Evolutionary conservation across 352 stramenopile species (phyloP).

Genomic region (Phytopythium ostracodes): DNA sequence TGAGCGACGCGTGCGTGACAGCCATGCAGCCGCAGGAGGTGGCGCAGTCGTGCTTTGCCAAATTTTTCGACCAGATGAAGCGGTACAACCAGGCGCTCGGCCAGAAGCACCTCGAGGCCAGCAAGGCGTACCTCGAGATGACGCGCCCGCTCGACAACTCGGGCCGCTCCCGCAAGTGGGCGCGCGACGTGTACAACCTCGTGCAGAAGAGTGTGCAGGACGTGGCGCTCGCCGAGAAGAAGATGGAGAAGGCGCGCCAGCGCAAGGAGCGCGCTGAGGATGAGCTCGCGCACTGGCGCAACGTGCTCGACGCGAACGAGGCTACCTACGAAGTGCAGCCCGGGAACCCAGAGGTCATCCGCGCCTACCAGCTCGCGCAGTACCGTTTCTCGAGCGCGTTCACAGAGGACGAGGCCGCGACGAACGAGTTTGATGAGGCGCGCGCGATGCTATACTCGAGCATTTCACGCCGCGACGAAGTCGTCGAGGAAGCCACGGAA

Average conservation of each 20-base stretch:
- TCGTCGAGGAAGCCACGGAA: slow-evolving; percentile 79
- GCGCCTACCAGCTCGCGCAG: slow-evolving; percentile 59
- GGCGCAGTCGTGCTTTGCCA: slow-evolving; percentile 71
- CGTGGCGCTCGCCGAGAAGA: slow-evolving; percentile 60
- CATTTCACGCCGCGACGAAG: slow-evolving; percentile 72
- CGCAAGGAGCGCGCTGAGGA: slow-evolving; percentile 63
- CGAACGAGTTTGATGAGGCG: slow-evolving; percentile 59
- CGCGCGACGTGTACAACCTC: slow-evolving; percentile 70
- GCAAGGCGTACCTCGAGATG: slow-evolving; percentile 77
- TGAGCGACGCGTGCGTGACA: slow-evolving; percentile 72
- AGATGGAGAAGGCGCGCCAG: slow-evolving; percentile 70
- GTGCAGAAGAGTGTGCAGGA: slow-evolving; percentile 79
- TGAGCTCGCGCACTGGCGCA: slow-evolving; percentile 72
- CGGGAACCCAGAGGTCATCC: slow-evolving; percentile 69
- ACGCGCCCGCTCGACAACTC: slow-evolving; percentile 72
- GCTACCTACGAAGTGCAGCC: slow-evolving; percentile 78
- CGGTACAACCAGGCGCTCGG: slow-evolving; percentile 78
- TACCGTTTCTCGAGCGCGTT: slow-evolving; percentile 63
- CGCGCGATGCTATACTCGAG: slow-evolving; percentile 41
- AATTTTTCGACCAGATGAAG: slow-evolving; percentile 75
- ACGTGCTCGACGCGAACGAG: slow-evolving; percentile 74
- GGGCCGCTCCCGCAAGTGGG: slow-evolving; percentile 69
- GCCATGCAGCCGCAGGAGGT: slow-evolving; percentile 80
- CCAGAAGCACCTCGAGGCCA: slow-evolving; percentile 70
- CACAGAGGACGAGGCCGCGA: slow-evolving; percentile 53